These are phyloP conservation scores for Francoa sonchifolia DNA, from an alignment of 441 rosid genomes.

Conservation along the genomic window DNA sequence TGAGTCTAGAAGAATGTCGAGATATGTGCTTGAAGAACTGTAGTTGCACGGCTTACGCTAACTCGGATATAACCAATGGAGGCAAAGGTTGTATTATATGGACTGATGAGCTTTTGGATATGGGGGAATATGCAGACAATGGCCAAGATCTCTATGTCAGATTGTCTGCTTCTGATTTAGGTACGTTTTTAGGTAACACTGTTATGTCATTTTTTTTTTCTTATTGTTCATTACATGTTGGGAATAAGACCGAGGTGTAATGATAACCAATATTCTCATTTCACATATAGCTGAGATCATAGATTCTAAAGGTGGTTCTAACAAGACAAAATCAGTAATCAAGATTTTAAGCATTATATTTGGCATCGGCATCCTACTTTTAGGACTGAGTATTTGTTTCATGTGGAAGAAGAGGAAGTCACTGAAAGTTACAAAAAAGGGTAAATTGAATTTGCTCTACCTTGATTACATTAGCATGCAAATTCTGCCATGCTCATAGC, in stretches of 20 bases:
- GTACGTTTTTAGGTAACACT: conserved; percentile 22
- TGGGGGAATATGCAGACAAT: conserved; percentile 27
- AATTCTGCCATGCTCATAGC: no score
- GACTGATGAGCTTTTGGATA: conserved; percentile 39
- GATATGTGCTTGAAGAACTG: conserved; percentile 39
- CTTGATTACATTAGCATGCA: no score
- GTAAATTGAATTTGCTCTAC: no score
- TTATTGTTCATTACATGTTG: neutral
- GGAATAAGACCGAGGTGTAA: neutral
- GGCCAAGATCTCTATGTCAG: conserved; percentile 56
- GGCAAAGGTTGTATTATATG: conserved; percentile 65
- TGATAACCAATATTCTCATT: no score
- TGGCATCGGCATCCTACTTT: no score
- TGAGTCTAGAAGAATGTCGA: conserved; percentile 40
- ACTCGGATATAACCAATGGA: conserved; percentile 29
- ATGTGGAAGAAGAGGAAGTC: no score
- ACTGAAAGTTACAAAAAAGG: no score
- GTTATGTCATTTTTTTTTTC: neutral
- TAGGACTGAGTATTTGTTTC: no score
- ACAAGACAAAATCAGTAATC: no score
- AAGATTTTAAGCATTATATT: no score
- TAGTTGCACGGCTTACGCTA: conserved; percentile 58
- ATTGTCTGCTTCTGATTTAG: conserved; percentile 43
- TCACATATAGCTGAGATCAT: no score
- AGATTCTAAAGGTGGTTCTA: no score